phyloP scores from a whole-genome alignment of 163 green algal species.

The Chloromonas sp. region DNA sequence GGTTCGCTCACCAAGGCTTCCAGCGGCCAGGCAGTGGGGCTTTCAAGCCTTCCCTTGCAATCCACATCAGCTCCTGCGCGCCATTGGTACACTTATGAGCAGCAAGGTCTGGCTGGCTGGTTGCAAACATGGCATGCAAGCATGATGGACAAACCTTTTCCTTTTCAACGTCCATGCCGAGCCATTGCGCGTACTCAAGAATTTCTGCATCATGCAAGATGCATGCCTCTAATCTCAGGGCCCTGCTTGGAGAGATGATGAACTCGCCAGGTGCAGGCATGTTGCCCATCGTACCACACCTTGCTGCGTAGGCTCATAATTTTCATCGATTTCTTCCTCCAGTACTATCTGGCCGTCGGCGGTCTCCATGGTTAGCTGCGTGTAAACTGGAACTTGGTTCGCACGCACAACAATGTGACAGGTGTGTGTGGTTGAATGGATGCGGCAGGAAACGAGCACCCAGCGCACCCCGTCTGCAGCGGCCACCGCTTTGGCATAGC shows the following conservation, averaged over 20 bases:
- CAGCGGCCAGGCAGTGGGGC: conserved; percentile 66
- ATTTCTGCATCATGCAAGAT: conserved; percentile 48
- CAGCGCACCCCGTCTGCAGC: too few species aligned
- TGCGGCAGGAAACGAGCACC: too few species aligned
- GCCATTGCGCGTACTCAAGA: conserved; percentile 74
- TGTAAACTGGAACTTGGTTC: too few species aligned
- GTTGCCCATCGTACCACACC: conserved; percentile 14
- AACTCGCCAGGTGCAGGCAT: too few species aligned
- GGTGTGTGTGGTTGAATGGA: too few species aligned
- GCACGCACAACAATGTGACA: too few species aligned
- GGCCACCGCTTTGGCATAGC: too few species aligned
- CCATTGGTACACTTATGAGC: too few species aligned
- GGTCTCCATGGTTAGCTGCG: background rate
- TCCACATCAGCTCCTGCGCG: conserved; percentile 70
- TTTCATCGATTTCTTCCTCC: conserved; percentile 66
- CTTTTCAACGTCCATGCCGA: conserved; percentile 70
- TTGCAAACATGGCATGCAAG: too few species aligned
- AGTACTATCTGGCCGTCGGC: conserved; percentile 41
- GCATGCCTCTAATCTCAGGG: too few species aligned
- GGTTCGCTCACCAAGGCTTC: conserved; percentile 67
- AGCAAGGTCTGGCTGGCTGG: too few species aligned
- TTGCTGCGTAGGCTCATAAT: conserved; percentile 67
- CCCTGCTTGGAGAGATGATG: too few species aligned
- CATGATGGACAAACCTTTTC: conserved; percentile 41
- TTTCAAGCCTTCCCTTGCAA: conserved; percentile 70